A percentile compares a stretch with the other conserved stretches of the same genome.
These are phyloP conservation scores for Xanthoconium separans DNA, from an alignment of 1,284 basidiomycete genomes.

Conservation along the genomic window DNA sequence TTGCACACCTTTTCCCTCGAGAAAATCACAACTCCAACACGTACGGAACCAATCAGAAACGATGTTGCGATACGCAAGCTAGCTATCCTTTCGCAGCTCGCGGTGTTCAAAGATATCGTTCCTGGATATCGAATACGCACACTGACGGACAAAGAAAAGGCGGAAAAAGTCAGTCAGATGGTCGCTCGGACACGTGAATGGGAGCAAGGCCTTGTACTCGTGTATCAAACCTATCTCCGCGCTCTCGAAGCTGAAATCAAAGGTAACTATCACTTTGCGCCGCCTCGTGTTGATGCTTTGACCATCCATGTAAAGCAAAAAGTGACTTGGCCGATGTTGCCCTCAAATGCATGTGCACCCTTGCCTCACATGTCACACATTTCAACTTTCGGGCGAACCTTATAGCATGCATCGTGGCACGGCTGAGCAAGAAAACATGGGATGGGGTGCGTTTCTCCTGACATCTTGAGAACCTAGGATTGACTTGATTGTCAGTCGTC, in stretches of 20 bases:
- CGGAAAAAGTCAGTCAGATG: slow-evolving; percentile 94
- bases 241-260: slow-evolving; percentile 85
- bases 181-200: slow-evolving; percentile 90
- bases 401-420: slow-evolving; percentile 83
- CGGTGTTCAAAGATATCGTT: slow-evolving; percentile 94
- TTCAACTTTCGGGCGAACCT: slow-evolving; percentile 98
- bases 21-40: slow-evolving; percentile 66
- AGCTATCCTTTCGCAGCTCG: slow-evolving; percentile 87
- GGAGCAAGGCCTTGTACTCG: slow-evolving; percentile 91
- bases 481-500: slow-evolving; percentile 54
- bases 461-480: slow-evolving; percentile 9
- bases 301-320: slow-evolving; percentile 50
- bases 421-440: slow-evolving; percentile 86
- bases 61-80: slow-evolving; percentile 85
- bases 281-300: slow-evolving; percentile 22
- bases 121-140: slow-evolving; percentile 89
- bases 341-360: slow-evolving; percentile 84
- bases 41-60: slow-evolving; percentile 69
- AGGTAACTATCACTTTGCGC: slow-evolving; percentile 48
- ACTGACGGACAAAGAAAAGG: slow-evolving; percentile 87
- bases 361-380: slow-evolving; percentile 83
- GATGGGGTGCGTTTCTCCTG: slow-evolving; percentile 60
- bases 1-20: slow-evolving; percentile 82
- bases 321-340: slow-evolving; percentile 71
- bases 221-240: slow-evolving; percentile 89